Evolutionary conservation across 176 grass and related monocot species (phyloP), one percentile per base, ranked within the genome.

Genomic region (Secale cereale): DNA sequence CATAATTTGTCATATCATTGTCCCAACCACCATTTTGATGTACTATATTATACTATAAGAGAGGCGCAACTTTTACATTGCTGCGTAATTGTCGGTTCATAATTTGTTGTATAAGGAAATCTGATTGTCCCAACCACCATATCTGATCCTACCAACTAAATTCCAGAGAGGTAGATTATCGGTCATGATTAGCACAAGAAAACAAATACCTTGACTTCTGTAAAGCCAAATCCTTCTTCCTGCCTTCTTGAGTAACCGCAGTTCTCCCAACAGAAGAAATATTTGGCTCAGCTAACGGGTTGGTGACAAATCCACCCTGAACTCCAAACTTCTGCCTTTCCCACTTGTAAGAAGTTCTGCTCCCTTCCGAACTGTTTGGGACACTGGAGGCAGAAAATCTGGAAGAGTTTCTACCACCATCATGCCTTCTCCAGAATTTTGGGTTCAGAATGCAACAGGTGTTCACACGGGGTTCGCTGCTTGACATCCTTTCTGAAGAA

Each of bases 261-360:
- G 81, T 65, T 45, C 64, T 89, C 20, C 78, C 92, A 45, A 77
- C 39, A 76, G 87, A 82, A 46, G 87, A 78, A 79, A 77, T 65
- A 45, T 92, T 98, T 9, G 86, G 87, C 91, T 98, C 93, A 11
- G 96, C 96, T 71, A 98, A 83, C 16, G 96, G 96, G 74, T 99
- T 99, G 43, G 89, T 88, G 64, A 94, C 88, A 85, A 99, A 87
- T 43, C 88, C 97, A 81, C 91, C 87, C 82, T 92, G 89, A 74
- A 87, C 81, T 20, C 91, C 86, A 68, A 92, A 90, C 8, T 91
- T 90, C 82, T 92, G 89, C 65, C 81, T 93, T 59, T 91, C 93
- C 93, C 93, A 96, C 73, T 89, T 94, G 82, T 90, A 86, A 37
- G 88, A 89, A 80, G 70, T 69, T 59, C 76, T 89, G 71, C 90